Percentiles rank a stretch among this genome's conserved stretches.
phyloP scores from a whole-genome alignment of 805 yeast species.

The Zygotorulaspora chibaensis region DNA sequence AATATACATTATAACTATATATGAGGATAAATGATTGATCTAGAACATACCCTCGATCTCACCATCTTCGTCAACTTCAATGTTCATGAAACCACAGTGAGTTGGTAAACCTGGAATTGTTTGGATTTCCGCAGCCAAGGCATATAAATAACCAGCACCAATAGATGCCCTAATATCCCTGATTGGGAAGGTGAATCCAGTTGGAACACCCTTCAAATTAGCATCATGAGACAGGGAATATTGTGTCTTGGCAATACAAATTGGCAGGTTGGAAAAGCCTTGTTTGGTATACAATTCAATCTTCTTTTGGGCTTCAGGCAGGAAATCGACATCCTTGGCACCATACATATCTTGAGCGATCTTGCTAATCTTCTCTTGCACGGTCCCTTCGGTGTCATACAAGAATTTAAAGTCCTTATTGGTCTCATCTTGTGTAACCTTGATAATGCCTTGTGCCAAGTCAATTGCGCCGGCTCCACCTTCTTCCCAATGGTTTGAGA shows the following conservation, averaged over 20 bases:
- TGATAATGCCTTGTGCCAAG: constrained; percentile 66
- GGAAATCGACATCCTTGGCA: constrained; percentile 65
- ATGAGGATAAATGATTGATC: neutral
- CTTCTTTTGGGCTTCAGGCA: constrained; percentile 65
- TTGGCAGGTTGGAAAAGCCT: constrained; percentile 74
- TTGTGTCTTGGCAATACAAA: constrained; percentile 83
- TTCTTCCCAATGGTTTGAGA: constrained; percentile 81
- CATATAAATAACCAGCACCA: constrained; percentile 84
- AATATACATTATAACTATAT: constrained; percentile 1
- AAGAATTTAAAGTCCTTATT: constrained; percentile 46
- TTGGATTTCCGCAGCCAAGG: constrained; percentile 80
- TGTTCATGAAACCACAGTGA: constrained; percentile 82
- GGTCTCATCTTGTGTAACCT: constrained; percentile 49
- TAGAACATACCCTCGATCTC: constrained; percentile 77
- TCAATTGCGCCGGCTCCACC: constrained; percentile 81
- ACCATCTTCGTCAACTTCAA: constrained; percentile 74
- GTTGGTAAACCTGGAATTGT: constrained; percentile 86
- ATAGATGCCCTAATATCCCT: constrained; percentile 73
- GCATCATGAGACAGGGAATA: constrained; percentile 83
- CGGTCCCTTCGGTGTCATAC: constrained; percentile 57
- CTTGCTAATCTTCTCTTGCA: constrained; percentile 61
- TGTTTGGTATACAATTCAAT: constrained; percentile 63
- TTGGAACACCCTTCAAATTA: constrained; percentile 75
- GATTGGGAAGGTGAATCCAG: constrained; percentile 73
- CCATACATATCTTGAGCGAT: constrained; percentile 78